Percentiles rank a stretch among this genome's conserved stretches.
phyloP scores from a whole-genome alignment of 768 basidiomycete genomes.

The Macrolepiota dolichaula region DNA sequence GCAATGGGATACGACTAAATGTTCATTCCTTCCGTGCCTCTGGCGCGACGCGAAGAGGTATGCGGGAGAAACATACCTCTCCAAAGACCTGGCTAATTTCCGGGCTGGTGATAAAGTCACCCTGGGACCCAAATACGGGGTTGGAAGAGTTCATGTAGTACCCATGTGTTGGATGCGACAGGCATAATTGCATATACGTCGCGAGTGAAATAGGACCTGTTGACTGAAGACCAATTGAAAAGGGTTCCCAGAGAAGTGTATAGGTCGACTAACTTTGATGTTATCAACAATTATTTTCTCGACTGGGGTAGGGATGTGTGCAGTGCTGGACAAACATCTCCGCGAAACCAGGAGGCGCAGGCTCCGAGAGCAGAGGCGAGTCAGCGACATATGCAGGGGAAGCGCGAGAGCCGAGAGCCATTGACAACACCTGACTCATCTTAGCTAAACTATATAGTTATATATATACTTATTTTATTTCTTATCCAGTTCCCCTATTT shows the following conservation, averaged over 20 bases:
- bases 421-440: slow-evolving; percentile 22
- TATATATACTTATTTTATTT: background rate
- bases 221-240: slow-evolving; percentile 40
- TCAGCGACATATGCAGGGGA: slow-evolving; percentile 5
- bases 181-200: slow-evolving; percentile 88
- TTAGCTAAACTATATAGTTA: slow-evolving; percentile 7
- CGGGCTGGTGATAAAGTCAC: slow-evolving; percentile 96
- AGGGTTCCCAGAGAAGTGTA: background rate
- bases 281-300: slow-evolving; percentile 69
- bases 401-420: background rate
- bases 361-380: slow-evolving; percentile 9
- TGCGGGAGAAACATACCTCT: slow-evolving; percentile 59
- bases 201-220: slow-evolving; percentile 88
- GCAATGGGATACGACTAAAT: slow-evolving; percentile 14
- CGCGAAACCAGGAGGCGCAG: slow-evolving; percentile 1
- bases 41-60: background rate
- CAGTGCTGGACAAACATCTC: slow-evolving; percentile 9
- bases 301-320: slow-evolving; percentile 34
- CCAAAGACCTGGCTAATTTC: slow-evolving; percentile 97
- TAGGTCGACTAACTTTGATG: slow-evolving; percentile 53
- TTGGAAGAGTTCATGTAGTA: slow-evolving; percentile 83
- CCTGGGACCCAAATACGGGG: slow-evolving; percentile 77
- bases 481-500: slow-evolving; percentile 6
- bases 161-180: slow-evolving; percentile 85
- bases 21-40: slow-evolving; percentile 35